A percentile compares a stretch with the other conserved stretches of the same genome.
Evolutionary conservation across 2,329 filamentous ascomycete genomes (phyloP).

Genomic region (Botrytis fabae): DNA sequence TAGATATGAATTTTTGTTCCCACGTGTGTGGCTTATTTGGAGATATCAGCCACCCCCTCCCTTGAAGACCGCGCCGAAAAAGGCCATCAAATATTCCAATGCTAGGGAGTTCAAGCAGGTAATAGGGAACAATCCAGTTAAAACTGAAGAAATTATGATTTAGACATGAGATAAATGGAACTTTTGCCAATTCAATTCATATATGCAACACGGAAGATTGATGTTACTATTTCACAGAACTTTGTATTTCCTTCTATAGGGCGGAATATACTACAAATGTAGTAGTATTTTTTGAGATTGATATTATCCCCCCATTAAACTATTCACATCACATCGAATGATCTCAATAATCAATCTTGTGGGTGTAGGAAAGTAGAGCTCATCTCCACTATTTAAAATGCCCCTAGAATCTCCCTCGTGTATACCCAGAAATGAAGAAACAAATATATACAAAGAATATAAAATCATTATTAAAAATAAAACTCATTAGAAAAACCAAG

Average conservation of each 20-base stretch:
- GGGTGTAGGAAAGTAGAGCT: neutral
- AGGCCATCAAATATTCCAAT: neutral
- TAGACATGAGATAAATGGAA: neutral
- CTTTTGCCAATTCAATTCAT: accelerated
- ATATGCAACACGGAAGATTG: neutral
- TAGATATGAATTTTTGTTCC: neutral
- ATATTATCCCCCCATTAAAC: neutral
- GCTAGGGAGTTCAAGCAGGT: neutral
- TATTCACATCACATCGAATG: neutral
- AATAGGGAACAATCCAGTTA: neutral
- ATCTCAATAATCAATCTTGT: neutral
- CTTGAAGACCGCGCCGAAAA: neutral
- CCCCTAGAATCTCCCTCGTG: neutral
- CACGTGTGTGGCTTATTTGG: neutral
- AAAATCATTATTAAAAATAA: neutral
- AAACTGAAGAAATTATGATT: accelerated
- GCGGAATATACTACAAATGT: neutral
- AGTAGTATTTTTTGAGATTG: neutral
- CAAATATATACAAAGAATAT: neutral
- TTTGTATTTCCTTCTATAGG: neutral
- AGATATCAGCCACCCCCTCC: neutral
- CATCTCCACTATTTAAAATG: neutral
- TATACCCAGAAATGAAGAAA: neutral
- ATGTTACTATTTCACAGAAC: neutral
- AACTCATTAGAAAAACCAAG: neutral